These are phyloP conservation scores for Wickerhamiella sergipiensis DNA, from an alignment of 805 yeast species.

Conservation along the genomic window DNA sequence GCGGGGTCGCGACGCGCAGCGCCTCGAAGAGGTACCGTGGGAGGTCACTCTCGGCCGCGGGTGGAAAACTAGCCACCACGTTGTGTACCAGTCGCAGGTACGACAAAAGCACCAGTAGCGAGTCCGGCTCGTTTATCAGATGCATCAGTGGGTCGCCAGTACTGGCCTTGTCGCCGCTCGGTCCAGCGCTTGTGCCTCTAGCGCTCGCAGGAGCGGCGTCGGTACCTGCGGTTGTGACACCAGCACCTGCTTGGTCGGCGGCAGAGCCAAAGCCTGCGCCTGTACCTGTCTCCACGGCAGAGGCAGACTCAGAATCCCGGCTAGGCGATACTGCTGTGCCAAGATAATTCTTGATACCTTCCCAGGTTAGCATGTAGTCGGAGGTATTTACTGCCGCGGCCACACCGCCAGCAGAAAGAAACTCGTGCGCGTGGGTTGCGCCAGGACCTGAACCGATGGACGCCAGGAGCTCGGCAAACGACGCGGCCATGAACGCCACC, in stretches of 20 bases:
- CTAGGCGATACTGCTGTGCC: background rate
- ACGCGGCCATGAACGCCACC: constrained; percentile 59
- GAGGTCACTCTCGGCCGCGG: constrained; percentile 14
- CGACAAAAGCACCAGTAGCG: constrained; percentile 59
- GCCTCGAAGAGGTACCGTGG: constrained; percentile 3
- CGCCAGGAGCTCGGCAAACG: constrained; percentile 67
- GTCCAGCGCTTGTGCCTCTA: no score
- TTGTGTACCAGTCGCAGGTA: constrained; percentile 52
- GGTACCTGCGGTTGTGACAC: no score
- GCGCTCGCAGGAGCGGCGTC: no score
- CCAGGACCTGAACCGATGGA: constrained; percentile 54
- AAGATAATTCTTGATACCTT: constrained; percentile 6
- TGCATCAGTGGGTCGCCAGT: background rate
- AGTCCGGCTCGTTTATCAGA: constrained; percentile 36
- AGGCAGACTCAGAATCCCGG: background rate
- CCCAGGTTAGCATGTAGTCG: constrained; percentile 29
- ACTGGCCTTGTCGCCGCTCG: no score
- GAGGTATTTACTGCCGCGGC: constrained; percentile 21
- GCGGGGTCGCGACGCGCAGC: constrained; percentile 5
- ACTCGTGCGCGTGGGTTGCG: constrained; percentile 25
- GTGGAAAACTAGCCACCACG: constrained; percentile 32
- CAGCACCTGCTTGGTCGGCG: no score
- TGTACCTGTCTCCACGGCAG: no score
- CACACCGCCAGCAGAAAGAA: background rate
- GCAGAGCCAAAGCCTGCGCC: no score